phyloP scores from a whole-genome alignment of 1,139 yeast species.

The Suhomyces taliae region DNA sequence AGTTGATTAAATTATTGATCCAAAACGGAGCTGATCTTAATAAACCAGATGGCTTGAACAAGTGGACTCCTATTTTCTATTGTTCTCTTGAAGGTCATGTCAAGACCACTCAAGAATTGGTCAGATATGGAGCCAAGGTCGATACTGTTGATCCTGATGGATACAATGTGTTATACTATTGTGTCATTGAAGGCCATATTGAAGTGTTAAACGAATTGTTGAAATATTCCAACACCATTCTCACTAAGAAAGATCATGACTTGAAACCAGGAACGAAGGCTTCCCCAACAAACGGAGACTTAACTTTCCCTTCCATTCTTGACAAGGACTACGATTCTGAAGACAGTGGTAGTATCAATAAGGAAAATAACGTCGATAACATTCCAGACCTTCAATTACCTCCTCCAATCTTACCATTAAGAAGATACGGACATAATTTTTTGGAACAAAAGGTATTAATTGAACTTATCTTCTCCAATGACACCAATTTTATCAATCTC shows the following conservation, averaged over 20 bases:
- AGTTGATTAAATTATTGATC: conserved; percentile 66
- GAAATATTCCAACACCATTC: conserved; percentile 23
- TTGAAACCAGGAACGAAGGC: neutral
- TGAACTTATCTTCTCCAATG: conserved; percentile 66
- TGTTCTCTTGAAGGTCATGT: conserved; percentile 86
- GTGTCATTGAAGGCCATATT: conserved; percentile 92
- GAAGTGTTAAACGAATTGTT: conserved; percentile 69
- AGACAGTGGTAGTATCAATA: conserved; percentile 33
- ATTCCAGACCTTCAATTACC: conserved; percentile 92
- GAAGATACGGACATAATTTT: conserved; percentile 94
- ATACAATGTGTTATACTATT: conserved; percentile 78
- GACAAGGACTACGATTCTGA: conserved; percentile 42
- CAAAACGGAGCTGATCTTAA: conserved; percentile 78
- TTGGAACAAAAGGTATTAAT: conserved; percentile 84
- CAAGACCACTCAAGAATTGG: conserved; percentile 65
- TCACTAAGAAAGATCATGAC: conserved; percentile 6
- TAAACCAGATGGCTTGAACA: conserved; percentile 77
- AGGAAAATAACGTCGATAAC: conserved; percentile 52
- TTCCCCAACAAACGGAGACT: conserved; percentile 3
- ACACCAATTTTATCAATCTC: conserved; percentile 53
- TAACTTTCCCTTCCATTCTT: conserved; percentile 6
- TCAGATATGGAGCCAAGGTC: conserved; percentile 71
- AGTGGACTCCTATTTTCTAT: conserved; percentile 93
- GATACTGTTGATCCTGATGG: conserved; percentile 82
- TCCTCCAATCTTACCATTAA: conserved; percentile 90